These are phyloP conservation scores for Tolypocladium ophioglossoides DNA, from an alignment of 2,329 filamentous ascomycete genomes.

Conservation along the genomic window DNA sequence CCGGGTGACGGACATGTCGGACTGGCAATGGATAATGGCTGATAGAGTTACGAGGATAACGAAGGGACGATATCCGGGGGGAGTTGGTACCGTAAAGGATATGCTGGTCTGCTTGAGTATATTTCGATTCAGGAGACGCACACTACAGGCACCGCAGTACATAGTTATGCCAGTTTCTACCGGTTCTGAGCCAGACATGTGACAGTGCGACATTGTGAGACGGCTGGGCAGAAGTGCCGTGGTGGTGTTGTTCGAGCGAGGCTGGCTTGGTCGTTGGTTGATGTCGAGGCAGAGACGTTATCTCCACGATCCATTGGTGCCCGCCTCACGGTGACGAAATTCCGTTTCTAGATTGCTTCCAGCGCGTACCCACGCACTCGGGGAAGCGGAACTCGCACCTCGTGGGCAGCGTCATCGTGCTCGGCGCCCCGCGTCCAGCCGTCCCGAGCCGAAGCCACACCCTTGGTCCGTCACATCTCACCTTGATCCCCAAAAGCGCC, in stretches of 20 bases:
- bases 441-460: conserved; percentile 12
- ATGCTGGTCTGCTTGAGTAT: background rate
- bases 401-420: background rate
- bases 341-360: background rate
- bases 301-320: background rate
- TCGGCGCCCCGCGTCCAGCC: conserved; percentile 10
- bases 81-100: background rate
- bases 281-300: background rate
- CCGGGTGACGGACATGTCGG: background rate
- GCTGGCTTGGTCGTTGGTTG: background rate
- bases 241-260: background rate
- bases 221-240: background rate
- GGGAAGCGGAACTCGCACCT: background rate
- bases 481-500: background rate
- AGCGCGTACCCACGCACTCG: background rate
- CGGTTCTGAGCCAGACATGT: background rate
- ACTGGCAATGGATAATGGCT: background rate
- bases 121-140: background rate
- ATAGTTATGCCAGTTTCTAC: background rate
- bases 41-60: conserved; percentile 1
- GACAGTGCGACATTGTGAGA: background rate
- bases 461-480: conserved; percentile 1
- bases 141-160: background rate
- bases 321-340: background rate
- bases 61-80: conserved; percentile 1